Base-by-base conservation (phyloP, 306 rosid genomes). In the Bauhinia variegata region DNA sequence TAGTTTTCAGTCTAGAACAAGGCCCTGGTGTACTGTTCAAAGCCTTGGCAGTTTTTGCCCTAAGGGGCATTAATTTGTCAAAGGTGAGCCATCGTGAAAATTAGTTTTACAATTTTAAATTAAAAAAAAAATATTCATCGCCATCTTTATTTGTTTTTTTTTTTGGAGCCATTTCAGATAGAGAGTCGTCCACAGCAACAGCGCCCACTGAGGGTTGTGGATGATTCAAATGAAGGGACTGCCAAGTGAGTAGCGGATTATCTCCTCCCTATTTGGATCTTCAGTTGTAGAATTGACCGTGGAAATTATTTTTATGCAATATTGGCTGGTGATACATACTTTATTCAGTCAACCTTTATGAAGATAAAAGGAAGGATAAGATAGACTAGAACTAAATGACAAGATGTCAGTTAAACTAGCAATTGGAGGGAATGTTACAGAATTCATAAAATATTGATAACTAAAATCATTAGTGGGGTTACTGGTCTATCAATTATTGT, bases 21-120 rank as follows among this genome's bases (percentile, higher is more conserved):
- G 96, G 96, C 36, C 92, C 92, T 0, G 98, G 96, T 37, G 83
- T 84, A 34, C 91, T 92, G 48, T 89, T 92, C 71, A 92, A 92
- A 81, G 98, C 96, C 65, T 68, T 92, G 64, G 88, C 98, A 33
- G 89, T 89, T 57, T 92, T 92, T 80, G 80, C 95, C 63, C 56
- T 89, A 56, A 84, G 98, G 65, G 78, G 80, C 50, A 87, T 92
- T 77, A 87, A 76, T 80, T 79, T 92, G 77, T 66, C 84, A 36
- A 92, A 89, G 92, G 96, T 87, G 62, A 43, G 67, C 51, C 65
- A 60, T 44, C 17, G 42, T 67, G n/a, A 47, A 55, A 71, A 8
- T 60, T 72, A 43, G 38, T 36, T 11, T 9, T 63, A 48, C 37
- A 49, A 19, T 46, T 65, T 47, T 32, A 41, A 50, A 54, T 67